A percentile compares a stretch with the other conserved stretches of the same genome.
These are phyloP conservation scores for Clathrospora elynae DNA, from an alignment of 2,329 filamentous ascomycete species.

Conservation along the genomic window DNA sequence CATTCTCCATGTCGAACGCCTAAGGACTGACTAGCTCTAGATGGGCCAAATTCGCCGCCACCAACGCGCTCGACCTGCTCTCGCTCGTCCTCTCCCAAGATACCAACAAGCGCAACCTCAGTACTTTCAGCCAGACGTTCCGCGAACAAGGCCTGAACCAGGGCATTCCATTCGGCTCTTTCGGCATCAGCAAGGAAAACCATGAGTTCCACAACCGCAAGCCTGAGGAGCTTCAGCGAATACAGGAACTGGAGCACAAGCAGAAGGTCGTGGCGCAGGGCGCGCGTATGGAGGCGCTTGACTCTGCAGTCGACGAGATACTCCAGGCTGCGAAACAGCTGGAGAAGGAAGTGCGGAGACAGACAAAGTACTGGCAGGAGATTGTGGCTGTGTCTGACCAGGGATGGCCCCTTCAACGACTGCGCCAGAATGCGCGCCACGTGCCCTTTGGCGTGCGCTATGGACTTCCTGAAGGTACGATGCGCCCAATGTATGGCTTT, in stretches of 20 bases:
- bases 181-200: constrained; percentile 35
- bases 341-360: constrained; percentile 75
- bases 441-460: constrained; percentile 85
- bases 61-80: constrained; percentile 42
- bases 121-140: constrained; percentile 37
- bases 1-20: constrained; percentile 53
- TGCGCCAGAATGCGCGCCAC: constrained; percentile 58
- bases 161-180: constrained; percentile 47
- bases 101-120: constrained; percentile 31
- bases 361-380: constrained; percentile 88
- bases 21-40: constrained; percentile 24
- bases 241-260: constrained; percentile 44
- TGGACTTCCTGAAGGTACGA: constrained; percentile 77
- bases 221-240: constrained; percentile 32
- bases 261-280: constrained; percentile 63
- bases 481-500: background rate
- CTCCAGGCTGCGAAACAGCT: constrained; percentile 73
- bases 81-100: constrained; percentile 41
- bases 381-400: constrained; percentile 78
- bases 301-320: constrained; percentile 74
- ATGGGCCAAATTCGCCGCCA: constrained; percentile 38
- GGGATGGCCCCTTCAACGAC: constrained; percentile 74
- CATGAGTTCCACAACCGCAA: constrained; percentile 26
- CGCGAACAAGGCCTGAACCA: constrained; percentile 29
- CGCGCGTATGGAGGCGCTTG: constrained; percentile 79